phyloP scores from a whole-genome alignment of 2,329 filamentous ascomycete genomes.

The Hymenoscyphus scutula region DNA sequence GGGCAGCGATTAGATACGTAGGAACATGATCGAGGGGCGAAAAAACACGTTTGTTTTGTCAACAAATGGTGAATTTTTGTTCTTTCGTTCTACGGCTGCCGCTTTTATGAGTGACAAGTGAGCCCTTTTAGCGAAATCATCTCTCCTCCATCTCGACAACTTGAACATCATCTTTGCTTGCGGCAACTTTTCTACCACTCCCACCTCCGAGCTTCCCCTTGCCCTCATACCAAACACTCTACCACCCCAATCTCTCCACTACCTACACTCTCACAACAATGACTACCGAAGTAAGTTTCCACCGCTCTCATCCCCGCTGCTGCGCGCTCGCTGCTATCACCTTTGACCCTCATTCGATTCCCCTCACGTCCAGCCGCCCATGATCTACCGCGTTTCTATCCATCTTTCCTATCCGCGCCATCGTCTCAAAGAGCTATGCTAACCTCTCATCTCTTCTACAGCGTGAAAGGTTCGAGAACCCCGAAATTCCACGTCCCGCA shows the following conservation, averaged over 20 bases:
- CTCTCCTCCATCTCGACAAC: conserved; percentile 1
- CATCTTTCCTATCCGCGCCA: conserved; percentile 9
- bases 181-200: neutral
- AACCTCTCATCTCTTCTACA: conserved; percentile 24
- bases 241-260: conserved; percentile 13
- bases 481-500: conserved; percentile 10
- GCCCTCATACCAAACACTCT: conserved; percentile 9
- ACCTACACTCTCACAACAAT: conserved; percentile 27
- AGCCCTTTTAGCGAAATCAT: neutral
- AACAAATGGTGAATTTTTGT: neutral
- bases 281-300: conserved; percentile 39
- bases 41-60: neutral
- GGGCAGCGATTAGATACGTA: too few relatives aligned
- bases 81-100: neutral
- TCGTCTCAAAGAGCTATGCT: conserved; percentile 23
- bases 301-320: conserved; percentile 12
- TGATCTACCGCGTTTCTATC: conserved; percentile 30
- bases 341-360: conserved; percentile 19
- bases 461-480: conserved; percentile 37
- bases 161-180: conserved; percentile 6
- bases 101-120: neutral
- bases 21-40: too few relatives aligned
- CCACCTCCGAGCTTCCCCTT: conserved; percentile 15
- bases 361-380: conserved; percentile 26
- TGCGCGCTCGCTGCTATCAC: conserved; percentile 16